Evolutionary conservation across 2,329 filamentous ascomycete species (phyloP).

Genomic region (Hypomyces rosellus): DNA sequence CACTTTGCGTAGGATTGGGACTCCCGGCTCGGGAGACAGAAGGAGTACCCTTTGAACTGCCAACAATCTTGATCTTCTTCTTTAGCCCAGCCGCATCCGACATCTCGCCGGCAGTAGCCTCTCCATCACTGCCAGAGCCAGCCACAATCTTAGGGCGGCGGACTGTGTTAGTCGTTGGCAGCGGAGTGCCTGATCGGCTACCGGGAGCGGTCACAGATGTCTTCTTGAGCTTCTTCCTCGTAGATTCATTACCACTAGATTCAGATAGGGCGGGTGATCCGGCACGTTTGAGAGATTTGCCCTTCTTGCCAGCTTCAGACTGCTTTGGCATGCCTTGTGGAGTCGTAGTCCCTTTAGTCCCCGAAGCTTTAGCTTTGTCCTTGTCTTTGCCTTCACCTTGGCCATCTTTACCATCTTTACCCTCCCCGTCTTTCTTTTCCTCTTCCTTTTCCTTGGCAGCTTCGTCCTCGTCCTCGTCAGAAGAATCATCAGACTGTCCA

Average conservation of each 20-base stretch:
- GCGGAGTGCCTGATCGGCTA: conserved; percentile 51
- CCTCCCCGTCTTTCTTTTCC: conserved; percentile 49
- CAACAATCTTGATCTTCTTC: conserved; percentile 52
- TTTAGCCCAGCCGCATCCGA: conserved; percentile 47
- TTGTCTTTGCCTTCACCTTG: conserved; percentile 50
- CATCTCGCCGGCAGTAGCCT: conserved; percentile 63
- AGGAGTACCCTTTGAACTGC: conserved; percentile 44
- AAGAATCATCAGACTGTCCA: conserved; percentile 41
- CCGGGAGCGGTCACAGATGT: conserved; percentile 42
- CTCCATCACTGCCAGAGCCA: conserved; percentile 64
- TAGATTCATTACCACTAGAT: conserved; percentile 84
- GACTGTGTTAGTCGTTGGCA: conserved; percentile 35
- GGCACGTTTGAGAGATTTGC: conserved; percentile 68
- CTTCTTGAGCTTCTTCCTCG: conserved; percentile 71
- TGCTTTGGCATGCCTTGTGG: conserved; percentile 43
- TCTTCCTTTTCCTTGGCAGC: conserved; percentile 30
- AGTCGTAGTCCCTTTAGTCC: conserved; percentile 62
- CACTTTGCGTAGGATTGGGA: conserved; percentile 40
- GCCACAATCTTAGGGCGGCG: conserved; percentile 40
- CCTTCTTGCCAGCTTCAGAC: conserved; percentile 39
- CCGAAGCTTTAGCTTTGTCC: conserved; percentile 48
- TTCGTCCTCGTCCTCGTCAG: conserved; percentile 31
- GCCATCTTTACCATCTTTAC: conserved; percentile 48
- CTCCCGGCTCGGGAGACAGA: conserved; percentile 56
- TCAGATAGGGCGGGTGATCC: conserved; percentile 86